Evolutionary conservation across 2,329 filamentous ascomycete genomes (phyloP).

Genomic region (Arthroderma sp.): DNA sequence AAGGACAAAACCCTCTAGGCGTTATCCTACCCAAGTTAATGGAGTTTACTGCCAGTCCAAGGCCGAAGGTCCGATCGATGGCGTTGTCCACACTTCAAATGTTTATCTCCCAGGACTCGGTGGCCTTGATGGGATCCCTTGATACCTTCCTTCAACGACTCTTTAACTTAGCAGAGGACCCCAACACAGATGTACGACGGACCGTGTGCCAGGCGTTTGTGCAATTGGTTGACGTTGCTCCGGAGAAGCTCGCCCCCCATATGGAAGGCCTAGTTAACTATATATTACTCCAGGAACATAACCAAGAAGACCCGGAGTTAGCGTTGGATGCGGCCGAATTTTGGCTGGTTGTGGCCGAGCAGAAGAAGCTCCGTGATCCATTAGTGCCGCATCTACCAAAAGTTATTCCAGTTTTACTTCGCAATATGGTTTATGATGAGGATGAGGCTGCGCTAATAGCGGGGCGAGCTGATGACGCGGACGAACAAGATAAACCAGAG

Average conservation of each 20-base stretch:
- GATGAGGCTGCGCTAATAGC: constrained; percentile 82
- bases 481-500: constrained; percentile 76
- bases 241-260: constrained; percentile 81
- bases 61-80: constrained; percentile 63
- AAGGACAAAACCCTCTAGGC: constrained; percentile 74
- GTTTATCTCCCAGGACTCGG: constrained; percentile 73
- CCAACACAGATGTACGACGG: constrained; percentile 67
- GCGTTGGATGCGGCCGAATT: constrained; percentile 94
- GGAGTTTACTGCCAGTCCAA: constrained; percentile 64
- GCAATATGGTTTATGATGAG: constrained; percentile 92
- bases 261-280: constrained; percentile 83
- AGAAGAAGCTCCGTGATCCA: constrained; percentile 61
- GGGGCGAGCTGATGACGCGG: constrained; percentile 75
- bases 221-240: constrained; percentile 76
- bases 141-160: constrained; percentile 71
- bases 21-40: constrained; percentile 85
- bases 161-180: constrained; percentile 66
- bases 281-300: constrained; percentile 77
- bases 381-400: constrained; percentile 66
- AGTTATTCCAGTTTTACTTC: constrained; percentile 79
- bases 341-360: constrained; percentile 87
- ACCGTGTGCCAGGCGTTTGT: constrained; percentile 92
- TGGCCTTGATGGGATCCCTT: constrained; percentile 66
- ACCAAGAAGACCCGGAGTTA: constrained; percentile 68
- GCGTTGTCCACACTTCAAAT: constrained; percentile 80